phyloP scores from a whole-genome alignment of 2,329 filamentous ascomycete species.

The Fusarium tupiense region DNA sequence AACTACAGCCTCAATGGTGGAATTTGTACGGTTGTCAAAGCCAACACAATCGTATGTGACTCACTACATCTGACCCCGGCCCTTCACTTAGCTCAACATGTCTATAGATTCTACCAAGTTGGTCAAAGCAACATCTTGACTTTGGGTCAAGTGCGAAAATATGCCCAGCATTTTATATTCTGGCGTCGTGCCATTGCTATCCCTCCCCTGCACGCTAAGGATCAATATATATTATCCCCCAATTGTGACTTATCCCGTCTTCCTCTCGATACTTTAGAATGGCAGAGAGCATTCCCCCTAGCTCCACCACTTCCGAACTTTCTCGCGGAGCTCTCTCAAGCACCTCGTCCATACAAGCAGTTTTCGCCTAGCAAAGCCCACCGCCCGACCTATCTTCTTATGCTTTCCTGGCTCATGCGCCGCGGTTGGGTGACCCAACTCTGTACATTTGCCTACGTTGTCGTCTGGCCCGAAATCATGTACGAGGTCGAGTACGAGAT shows the following conservation, averaged over 20 bases:
- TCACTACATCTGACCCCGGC: background rate
- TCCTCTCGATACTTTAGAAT: constrained; percentile 73
- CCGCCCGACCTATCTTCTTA: constrained; percentile 86
- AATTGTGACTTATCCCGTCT: constrained; percentile 84
- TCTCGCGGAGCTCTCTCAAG: constrained; percentile 82
- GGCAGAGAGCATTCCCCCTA: constrained; percentile 82
- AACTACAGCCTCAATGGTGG: constrained; percentile 79
- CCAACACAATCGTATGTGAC: constrained; percentile 68
- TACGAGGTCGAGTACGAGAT: constrained; percentile 80
- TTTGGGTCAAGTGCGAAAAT: constrained; percentile 82
- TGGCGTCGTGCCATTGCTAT: constrained; percentile 95
- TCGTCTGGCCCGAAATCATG: constrained; percentile 84
- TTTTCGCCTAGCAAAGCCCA: constrained; percentile 90
- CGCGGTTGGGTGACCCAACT: constrained; percentile 95
- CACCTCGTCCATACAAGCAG: constrained; percentile 82
- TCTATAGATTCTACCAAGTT: constrained; percentile 71
- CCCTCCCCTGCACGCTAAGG: constrained; percentile 86
- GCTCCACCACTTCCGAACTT: constrained; percentile 87
- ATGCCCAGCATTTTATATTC: constrained; percentile 93
- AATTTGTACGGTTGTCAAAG: constrained; percentile 80
- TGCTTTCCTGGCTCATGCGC: constrained; percentile 92
- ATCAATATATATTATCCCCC: constrained; percentile 91
- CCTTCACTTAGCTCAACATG: background rate
- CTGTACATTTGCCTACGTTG: constrained; percentile 89
- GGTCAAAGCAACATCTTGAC: constrained; percentile 77